Conservation (phyloP, 2,329 filamentous ascomycete species). For the Atkinsonella texensis region DNA sequence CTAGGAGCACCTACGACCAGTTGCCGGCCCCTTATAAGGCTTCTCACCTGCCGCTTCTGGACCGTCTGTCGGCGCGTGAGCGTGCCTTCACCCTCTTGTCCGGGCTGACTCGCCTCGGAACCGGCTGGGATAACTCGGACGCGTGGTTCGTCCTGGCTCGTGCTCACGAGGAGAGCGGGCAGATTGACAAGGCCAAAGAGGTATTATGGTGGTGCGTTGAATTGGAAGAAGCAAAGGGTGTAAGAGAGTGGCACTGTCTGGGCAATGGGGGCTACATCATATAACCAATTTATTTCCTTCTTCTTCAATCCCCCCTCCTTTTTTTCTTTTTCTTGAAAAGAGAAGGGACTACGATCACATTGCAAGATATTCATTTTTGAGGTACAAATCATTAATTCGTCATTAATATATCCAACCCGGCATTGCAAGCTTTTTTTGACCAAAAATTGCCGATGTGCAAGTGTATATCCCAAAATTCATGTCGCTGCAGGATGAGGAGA, state of each 20-base stretch:
- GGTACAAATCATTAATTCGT: background rate
- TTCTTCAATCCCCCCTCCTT: background rate
- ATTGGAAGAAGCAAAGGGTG: slow-evolving; percentile 71
- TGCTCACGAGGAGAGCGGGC: slow-evolving; percentile 77
- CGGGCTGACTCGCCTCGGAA: slow-evolving; percentile 71
- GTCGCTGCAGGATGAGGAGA: background rate
- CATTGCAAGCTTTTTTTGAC: background rate
- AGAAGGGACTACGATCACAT: background rate
- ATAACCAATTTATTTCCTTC: slow-evolving; percentile 8
- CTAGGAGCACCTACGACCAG: slow-evolving; percentile 17
- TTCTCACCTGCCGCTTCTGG: slow-evolving; percentile 56
- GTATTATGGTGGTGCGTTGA: slow-evolving; percentile 97
- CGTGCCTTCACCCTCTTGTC: slow-evolving; percentile 76
- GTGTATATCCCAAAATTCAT: background rate
- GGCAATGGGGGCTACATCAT: slow-evolving; percentile 53
- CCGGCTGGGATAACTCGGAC: slow-evolving; percentile 82
- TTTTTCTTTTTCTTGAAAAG: background rate
- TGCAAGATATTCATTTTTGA: background rate
- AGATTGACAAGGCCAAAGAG: slow-evolving; percentile 78
- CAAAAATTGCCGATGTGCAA: too few species aligned
- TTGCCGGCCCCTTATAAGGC: slow-evolving; percentile 42
- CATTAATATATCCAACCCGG: background rate
- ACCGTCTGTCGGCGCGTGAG: slow-evolving; percentile 80
- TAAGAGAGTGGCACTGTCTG: slow-evolving; percentile 67
- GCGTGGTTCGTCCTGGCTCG: slow-evolving; percentile 85